A percentile compares a stretch with the other conserved stretches of the same genome.
phyloP scores from a whole-genome alignment of 805 yeast genomes.

The Ogataea neopini region DNA sequence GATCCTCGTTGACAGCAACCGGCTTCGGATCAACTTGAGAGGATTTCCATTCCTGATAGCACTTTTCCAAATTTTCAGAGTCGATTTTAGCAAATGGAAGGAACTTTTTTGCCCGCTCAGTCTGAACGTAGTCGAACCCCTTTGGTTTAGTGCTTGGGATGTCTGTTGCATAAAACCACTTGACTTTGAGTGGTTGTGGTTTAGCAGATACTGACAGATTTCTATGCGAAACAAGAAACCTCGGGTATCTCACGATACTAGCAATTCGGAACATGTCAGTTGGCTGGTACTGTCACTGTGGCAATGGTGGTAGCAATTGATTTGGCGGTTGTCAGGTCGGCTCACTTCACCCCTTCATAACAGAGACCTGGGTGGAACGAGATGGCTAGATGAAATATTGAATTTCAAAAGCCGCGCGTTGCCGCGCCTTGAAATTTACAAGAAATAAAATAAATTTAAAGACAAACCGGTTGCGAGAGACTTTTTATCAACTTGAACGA shows the following conservation, averaged over 20 bases:
- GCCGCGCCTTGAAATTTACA: no score
- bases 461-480: no score
- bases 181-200: conserved; percentile 9
- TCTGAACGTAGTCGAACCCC: conserved; percentile 53
- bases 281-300: no score
- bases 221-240: not conserved
- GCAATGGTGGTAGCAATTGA: no score
- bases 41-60: conserved; percentile 35
- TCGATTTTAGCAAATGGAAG: conserved; percentile 68
- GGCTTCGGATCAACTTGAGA: conserved; percentile 1
- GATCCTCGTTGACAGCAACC: conserved; percentile 79
- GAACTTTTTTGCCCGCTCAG: conserved; percentile 56
- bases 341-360: no score
- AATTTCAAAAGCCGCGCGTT: no score
- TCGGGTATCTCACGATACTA: not conserved
- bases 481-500: no score
- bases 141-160: conserved; percentile 68
- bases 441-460: not conserved
- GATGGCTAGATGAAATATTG: no score
- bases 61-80: conserved; percentile 58
- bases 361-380: no score
- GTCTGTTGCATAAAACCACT: conserved; percentile 88
- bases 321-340: no score
- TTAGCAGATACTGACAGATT: not conserved
- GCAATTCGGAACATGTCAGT: not conserved